phyloP scores from a whole-genome alignment of 2,329 filamentous ascomycete genomes.

The Aspergillus sp. region DNA sequence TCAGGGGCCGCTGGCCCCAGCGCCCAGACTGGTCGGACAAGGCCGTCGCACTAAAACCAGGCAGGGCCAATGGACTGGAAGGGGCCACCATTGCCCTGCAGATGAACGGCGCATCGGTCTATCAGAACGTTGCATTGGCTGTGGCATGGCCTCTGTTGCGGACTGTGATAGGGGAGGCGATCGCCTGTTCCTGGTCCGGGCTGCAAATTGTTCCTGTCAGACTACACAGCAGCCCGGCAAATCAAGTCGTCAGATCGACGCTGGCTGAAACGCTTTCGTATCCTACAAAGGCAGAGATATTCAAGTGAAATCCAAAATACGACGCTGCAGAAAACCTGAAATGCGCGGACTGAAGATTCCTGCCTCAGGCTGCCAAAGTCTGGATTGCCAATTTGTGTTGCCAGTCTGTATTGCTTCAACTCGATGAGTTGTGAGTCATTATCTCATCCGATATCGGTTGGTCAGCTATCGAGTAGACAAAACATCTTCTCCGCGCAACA shows the following conservation, averaged over 20 bases:
- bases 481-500: background rate
- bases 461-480: background rate
- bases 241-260: background rate
- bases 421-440: background rate
- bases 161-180: slow-evolving; percentile 9
- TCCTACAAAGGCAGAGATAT: no score
- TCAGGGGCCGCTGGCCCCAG: background rate
- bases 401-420: background rate
- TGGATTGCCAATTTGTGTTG: no score
- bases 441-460: background rate
- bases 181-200: background rate
- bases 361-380: background rate
- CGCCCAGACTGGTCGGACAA: background rate
- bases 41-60: background rate
- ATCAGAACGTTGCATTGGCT: slow-evolving; percentile 23
- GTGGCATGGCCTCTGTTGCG: background rate
- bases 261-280: no score
- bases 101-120: slow-evolving; percentile 3
- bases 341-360: background rate
- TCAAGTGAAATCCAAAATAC: no score
- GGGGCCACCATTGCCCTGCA: background rate
- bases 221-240: background rate
- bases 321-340: no score
- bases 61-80: slow-evolving; percentile 16
- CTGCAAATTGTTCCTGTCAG: slow-evolving; percentile 9